Evolutionary conservation across 176 grass and related monocot species (phyloP).

Genomic region (Pontederia crassipes): DNA sequence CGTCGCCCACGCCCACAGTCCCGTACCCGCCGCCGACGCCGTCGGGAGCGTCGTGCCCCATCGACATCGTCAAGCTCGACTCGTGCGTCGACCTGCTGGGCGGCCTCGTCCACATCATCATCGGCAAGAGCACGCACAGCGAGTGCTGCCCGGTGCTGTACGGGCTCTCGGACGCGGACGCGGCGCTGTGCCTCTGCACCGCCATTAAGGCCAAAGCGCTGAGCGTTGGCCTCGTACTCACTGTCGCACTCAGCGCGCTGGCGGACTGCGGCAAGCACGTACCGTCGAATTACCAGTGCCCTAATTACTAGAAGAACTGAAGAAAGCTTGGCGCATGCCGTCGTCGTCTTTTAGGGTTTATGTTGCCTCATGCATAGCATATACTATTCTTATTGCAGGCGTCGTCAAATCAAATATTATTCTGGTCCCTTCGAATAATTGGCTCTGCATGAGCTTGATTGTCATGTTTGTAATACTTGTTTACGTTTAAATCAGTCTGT

Average conservation of each 20-base stretch:
- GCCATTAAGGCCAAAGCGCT: conserved; percentile 4
- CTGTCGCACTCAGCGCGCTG: conserved; percentile 5
- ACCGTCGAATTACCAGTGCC: conserved; percentile 1
- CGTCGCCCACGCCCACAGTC: not conserved
- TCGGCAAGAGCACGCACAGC: not conserved
- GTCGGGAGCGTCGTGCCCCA: not conserved
- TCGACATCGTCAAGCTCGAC: conserved; percentile 9
- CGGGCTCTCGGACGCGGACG: conserved; percentile 6
- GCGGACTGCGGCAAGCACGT: conserved; percentile 8
- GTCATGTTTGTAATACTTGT: no score
- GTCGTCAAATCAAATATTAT: no score
- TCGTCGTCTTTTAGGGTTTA: no score
- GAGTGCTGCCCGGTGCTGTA: conserved; percentile 10
- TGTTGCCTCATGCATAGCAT: no score
- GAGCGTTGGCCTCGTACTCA: conserved; percentile 1
- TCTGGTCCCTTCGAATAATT: no score
- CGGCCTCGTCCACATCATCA: conserved; percentile 3
- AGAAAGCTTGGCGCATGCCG: no score
- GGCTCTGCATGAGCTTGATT: no score
- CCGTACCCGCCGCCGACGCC: not conserved
- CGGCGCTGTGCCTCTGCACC: conserved; percentile 18
- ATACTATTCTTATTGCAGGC: no score
- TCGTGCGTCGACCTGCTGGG: conserved; percentile 13
- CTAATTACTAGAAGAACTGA: not conserved
- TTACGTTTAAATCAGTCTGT: no score